A percentile compares a stretch with the other conserved stretches of the same genome.
These are phyloP conservation scores for Saccharomycopsis fibuligera DNA, from an alignment of 805 yeast species.

Conservation along the genomic window DNA sequence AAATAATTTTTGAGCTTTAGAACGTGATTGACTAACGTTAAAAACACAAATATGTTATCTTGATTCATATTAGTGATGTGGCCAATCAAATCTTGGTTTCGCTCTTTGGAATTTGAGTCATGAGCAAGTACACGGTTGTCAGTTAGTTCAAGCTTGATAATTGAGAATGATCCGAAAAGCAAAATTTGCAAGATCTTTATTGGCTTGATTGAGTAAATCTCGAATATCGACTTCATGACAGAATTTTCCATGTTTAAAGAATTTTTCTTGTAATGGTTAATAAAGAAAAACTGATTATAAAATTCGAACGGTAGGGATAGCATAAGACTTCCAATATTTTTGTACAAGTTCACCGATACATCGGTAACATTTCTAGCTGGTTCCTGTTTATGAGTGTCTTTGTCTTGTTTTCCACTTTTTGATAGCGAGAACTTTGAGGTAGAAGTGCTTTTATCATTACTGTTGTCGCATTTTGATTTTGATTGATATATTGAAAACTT, in stretches of 20 bases:
- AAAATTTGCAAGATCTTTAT: slow-evolving; percentile 7
- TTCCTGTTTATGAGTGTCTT: no score
- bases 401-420: background rate
- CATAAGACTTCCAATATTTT: slow-evolving; percentile 2
- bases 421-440: background rate
- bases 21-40: slow-evolving; percentile 9
- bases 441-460: background rate
- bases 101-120: background rate
- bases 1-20: slow-evolving; percentile 11
- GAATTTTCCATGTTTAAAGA: no score
- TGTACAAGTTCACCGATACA: slow-evolving; percentile 1
- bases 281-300: slow-evolving; percentile 7
- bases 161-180: slow-evolving; percentile 8
- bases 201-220: slow-evolving; percentile 12
- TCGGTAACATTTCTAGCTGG: no score
- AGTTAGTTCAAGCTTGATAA: background rate
- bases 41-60: slow-evolving; percentile 6
- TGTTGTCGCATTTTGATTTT: background rate
- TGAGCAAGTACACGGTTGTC: no score
- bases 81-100: background rate
- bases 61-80: background rate
- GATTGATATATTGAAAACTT: slow-evolving; percentile 4
- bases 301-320: slow-evolving; percentile 7
- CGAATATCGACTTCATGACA: slow-evolving; percentile 7
- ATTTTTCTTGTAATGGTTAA: background rate